A percentile compares a stretch with the other conserved stretches of the same genome.
phyloP scores from a whole-genome alignment of 306 rosid genomes.

The Gleditsia sinensis region DNA sequence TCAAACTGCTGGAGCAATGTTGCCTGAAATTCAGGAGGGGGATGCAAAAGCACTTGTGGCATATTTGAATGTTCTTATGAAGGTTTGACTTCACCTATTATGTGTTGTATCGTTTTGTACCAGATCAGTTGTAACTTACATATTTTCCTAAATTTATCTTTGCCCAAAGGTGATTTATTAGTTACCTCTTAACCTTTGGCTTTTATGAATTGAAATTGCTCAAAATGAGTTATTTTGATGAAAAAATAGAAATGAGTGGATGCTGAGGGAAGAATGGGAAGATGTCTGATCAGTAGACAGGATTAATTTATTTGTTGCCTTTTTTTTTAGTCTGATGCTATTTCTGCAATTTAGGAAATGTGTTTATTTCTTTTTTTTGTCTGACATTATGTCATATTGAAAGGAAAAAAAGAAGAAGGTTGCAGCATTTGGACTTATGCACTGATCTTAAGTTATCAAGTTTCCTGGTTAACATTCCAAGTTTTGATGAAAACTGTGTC shows the following conservation, averaged over 20 bases:
- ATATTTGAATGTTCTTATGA: constrained; percentile 82
- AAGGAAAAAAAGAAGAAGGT: neutral
- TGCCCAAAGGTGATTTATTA: neutral
- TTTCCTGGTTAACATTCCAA: neutral
- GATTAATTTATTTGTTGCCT: neutral
- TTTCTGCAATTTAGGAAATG: neutral
- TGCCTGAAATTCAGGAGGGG: constrained; percentile 92
- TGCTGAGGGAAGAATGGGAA: neutral
- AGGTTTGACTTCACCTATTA: constrained; percentile 52
- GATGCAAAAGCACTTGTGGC: constrained; percentile 98
- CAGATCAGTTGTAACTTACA: constrained; percentile 5
- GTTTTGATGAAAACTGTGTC: neutral
- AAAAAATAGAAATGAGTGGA: neutral
- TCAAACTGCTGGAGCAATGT: constrained; percentile 80
- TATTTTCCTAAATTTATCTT: neutral
- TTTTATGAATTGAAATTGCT: neutral
- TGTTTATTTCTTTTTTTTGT: neutral
- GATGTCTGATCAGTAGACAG: neutral
- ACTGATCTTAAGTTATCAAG: neutral
- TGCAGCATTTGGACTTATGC: neutral
- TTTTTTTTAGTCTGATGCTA: neutral
- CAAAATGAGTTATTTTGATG: neutral
- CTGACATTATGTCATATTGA: neutral
- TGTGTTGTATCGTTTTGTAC: constrained; percentile 3
- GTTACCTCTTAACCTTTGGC: neutral